These are phyloP conservation scores for Nicotiana benthamiana DNA, from an alignment of 257 asterid genomes.

Conservation along the genomic window DNA sequence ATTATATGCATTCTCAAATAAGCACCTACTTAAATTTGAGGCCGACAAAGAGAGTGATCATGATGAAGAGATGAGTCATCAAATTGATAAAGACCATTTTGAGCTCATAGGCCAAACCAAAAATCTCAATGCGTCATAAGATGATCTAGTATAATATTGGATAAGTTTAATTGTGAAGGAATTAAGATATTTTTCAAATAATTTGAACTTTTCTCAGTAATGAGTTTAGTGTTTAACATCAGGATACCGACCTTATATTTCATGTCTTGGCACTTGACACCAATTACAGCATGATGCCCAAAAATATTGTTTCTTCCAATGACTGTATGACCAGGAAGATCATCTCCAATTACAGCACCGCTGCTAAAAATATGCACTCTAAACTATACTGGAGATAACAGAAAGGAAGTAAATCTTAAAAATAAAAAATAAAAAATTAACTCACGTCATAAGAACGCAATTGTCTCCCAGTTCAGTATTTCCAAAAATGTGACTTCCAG, in stretches of 20 bases:
- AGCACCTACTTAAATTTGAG: neutral
- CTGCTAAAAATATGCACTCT: constrained; percentile 27
- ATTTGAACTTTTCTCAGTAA: neutral
- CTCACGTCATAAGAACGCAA: constrained; percentile 75
- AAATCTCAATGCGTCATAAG: too few species aligned
- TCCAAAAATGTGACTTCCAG: constrained; percentile 85
- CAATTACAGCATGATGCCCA: constrained; percentile 92
- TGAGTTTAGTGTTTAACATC: neutral
- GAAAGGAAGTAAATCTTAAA: neutral
- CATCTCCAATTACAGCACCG: constrained; percentile 92
- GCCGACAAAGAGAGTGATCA: neutral
- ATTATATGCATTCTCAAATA: neutral
- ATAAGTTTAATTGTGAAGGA: neutral
- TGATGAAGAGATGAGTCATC: neutral
- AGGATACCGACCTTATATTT: constrained; percentile 57
- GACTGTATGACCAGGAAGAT: constrained; percentile 76
- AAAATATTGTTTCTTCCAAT: constrained; percentile 67
- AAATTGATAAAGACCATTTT: neutral
- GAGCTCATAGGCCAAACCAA: neutral
- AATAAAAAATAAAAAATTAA: constrained; percentile 4
- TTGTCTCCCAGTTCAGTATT: constrained; percentile 68
- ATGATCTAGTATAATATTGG: neutral
- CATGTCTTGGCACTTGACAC: constrained; percentile 85
- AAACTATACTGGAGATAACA: neutral
- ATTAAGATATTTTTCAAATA: neutral